Conservation (phyloP, 2,329 filamentous ascomycete genomes). For the Fusarium guadeloupense region DNA sequence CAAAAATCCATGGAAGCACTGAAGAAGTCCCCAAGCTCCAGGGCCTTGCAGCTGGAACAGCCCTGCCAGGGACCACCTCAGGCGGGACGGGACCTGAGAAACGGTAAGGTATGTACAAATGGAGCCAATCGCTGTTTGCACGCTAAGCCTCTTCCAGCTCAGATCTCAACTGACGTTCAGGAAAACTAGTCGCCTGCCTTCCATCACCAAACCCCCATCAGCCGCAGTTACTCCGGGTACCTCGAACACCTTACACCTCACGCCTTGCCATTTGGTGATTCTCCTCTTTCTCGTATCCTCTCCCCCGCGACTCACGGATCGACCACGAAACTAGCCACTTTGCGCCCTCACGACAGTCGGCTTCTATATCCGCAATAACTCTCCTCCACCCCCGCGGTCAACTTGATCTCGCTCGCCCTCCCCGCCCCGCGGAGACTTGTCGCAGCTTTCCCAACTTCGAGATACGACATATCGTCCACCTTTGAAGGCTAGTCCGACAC, state of each 20-base stretch:
- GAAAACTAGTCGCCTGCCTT: constrained; percentile 31
- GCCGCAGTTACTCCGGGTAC: constrained; percentile 44
- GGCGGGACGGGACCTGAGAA: background rate
- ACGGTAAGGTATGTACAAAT: background rate
- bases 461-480: constrained; percentile 18
- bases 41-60: constrained; percentile 26
- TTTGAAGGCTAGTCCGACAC: constrained; percentile 30
- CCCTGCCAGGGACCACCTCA: constrained; percentile 34
- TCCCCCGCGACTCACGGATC: constrained; percentile 23
- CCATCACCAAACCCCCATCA: constrained; percentile 43
- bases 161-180: constrained; percentile 26
- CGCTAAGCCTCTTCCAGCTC: constrained; percentile 49
- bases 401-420: constrained; percentile 24
- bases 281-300: constrained; percentile 19
- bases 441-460: constrained; percentile 29
- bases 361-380: constrained; percentile 12
- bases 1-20: constrained; percentile 3
- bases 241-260: constrained; percentile 39
- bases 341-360: constrained; percentile 21
- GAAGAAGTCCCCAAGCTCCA: constrained; percentile 21
- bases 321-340: constrained; percentile 9
- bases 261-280: constrained; percentile 30
- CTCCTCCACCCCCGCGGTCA: constrained; percentile 8
- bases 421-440: constrained; percentile 36
- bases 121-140: constrained; percentile 16